phyloP scores from a whole-genome alignment of 495 filamentous ascomycete species.

The Aspergillus heteromorphus region DNA sequence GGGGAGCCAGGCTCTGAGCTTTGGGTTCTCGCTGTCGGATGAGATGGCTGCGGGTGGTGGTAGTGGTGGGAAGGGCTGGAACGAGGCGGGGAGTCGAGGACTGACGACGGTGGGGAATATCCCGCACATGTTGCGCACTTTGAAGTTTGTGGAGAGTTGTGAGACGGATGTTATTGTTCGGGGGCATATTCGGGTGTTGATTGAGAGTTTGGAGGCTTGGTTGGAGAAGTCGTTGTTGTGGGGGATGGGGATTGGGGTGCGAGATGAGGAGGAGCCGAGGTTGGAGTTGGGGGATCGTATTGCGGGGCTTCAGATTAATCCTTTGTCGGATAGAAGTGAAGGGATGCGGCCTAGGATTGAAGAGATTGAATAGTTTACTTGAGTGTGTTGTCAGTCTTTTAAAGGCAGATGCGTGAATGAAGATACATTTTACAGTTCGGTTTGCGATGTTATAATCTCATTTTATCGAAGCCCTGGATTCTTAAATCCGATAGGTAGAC shows the following conservation, averaged over 20 bases:
- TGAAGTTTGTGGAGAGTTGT: slow-evolving; percentile 60
- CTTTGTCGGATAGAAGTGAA: slow-evolving; percentile 27
- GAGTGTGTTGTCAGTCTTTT: neutral
- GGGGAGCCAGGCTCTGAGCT: slow-evolving; percentile 45
- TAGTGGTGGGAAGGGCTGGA: neutral
- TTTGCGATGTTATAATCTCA: neutral
- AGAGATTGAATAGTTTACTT: slow-evolving; percentile 43
- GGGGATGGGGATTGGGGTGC: slow-evolving; percentile 34
- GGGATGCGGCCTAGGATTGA: slow-evolving; percentile 39
- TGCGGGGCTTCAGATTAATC: slow-evolving; percentile 34
- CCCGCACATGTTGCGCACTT: slow-evolving; percentile 54
- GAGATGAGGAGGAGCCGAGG: slow-evolving; percentile 18
- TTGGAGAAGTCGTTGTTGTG: slow-evolving; percentile 51
- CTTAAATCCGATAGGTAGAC: no score
- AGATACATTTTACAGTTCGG: neutral
- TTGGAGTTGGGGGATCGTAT: slow-evolving; percentile 34
- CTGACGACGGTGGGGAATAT: slow-evolving; percentile 44
- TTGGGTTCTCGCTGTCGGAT: slow-evolving; percentile 52
- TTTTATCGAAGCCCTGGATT: neutral
- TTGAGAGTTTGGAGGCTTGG: slow-evolving; percentile 70
- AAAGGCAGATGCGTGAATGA: neutral
- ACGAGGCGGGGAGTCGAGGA: neutral
- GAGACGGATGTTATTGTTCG: slow-evolving; percentile 71
- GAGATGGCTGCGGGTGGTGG: slow-evolving; percentile 5
- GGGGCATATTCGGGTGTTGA: slow-evolving; percentile 63